phyloP scores from a whole-genome alignment of 2,329 filamentous ascomycete species.

The Parastagonospora avenae region DNA sequence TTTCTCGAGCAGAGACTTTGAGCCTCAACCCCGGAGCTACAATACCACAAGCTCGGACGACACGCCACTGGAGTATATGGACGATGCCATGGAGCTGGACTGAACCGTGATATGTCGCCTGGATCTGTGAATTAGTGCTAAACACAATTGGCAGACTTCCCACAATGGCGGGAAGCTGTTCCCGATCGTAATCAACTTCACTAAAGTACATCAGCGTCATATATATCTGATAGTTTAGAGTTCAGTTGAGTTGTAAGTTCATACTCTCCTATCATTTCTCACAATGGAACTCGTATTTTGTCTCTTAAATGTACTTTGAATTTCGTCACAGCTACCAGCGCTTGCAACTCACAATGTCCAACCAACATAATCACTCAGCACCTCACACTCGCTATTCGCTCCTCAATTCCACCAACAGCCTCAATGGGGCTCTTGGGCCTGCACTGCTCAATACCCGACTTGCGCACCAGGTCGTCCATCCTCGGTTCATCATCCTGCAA shows the following conservation, averaged over 20 bases:
- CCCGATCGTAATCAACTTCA: too few species aligned
- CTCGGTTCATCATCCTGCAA: slow-evolving; percentile 26
- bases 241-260: too few species aligned
- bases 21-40: slow-evolving; percentile 12
- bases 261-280: not conserved
- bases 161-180: too few species aligned
- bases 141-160: too few species aligned
- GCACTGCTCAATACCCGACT: slow-evolving; percentile 26
- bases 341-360: not conserved
- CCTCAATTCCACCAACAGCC: slow-evolving; percentile 24
- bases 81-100: slow-evolving; percentile 45
- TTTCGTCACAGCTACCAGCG: not conserved
- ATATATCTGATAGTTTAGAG: too few species aligned
- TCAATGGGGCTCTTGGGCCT: slow-evolving; percentile 22
- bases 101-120: slow-evolving; percentile 5
- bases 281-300: not conserved
- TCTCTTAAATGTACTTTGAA: slow-evolving; percentile 18
- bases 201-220: too few species aligned
- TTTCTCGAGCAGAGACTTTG: slow-evolving; percentile 28
- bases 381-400: slow-evolving; percentile 14
- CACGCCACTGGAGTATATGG: slow-evolving; percentile 39
- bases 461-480: slow-evolving; percentile 26
- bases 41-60: slow-evolving; percentile 25
- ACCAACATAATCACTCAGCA: not conserved
- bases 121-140: too few species aligned